Base-by-base conservation (phyloP, 768 basidiomycete species). In the Tephrocybe rancida region DNA sequence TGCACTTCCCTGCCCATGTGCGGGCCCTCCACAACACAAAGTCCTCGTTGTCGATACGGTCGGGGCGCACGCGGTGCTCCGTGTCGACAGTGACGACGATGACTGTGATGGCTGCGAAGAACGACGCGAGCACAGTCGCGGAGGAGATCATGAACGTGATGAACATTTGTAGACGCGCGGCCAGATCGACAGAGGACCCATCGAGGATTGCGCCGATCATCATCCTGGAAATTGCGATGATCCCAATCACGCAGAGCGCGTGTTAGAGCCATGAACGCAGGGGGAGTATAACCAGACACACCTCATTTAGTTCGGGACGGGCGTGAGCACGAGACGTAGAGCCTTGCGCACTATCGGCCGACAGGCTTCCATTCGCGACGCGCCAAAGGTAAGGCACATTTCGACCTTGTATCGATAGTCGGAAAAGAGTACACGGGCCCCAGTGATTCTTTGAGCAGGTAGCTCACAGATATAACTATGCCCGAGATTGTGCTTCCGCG, bases 141-240 rank as follows among this genome's bases (percentile, higher is more conserved):
- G 92, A 85, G 2, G 86, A 85, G 41, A 95, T 91, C 88, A 95
- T 90, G 70, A 95, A 95, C 85, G 93, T 90, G 72, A 95, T 92
- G 53, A 95, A 85, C 87, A 94, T 94, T 61, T 95, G 94, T 14
- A 95, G 72, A 47, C 85, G 83, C 2, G 90, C 90, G 0, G 93
- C 94, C 68, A 92, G 91, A n/a, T 90, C 79, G 37, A 95, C 89
- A 25, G 87, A 86, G 10, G 89, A 82, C 0, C 92, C 93, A 11
- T 90, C 94, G 11, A 95, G 83, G 55, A 95, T 87, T 3, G 93
- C 90, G 59, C 93, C 93, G 0, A 90, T 92, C 90, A 95, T 92
- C 90, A 92, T 93, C 1, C 92, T 90, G 1, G 88, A 88, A 50
- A 89, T 90, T n/a, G 87, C 72, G 50, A 90, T 88, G 52, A 88